Percentiles rank a stretch among this genome's conserved stretches.
Conservation (phyloP, 306 rosid species). For the Neltuma alba region DNA sequence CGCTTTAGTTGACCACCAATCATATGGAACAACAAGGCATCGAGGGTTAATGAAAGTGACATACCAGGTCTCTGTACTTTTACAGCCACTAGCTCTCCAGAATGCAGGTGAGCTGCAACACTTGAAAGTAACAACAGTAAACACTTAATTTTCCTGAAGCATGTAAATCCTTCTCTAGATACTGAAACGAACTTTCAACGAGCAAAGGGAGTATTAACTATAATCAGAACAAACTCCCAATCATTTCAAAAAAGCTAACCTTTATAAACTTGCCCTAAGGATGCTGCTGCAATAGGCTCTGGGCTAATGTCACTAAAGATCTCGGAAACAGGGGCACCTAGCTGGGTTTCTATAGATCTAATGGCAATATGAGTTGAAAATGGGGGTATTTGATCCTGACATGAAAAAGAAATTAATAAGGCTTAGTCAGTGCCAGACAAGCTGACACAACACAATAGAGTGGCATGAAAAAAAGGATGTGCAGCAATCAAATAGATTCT, state of each 20-base stretch:
- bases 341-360: constrained; percentile 75
- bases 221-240: constrained; percentile 10
- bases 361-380: constrained; percentile 79
- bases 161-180: constrained; percentile 28
- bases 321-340: constrained; percentile 69
- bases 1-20: constrained; percentile 92
- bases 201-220: constrained; percentile 17
- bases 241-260: constrained; percentile 50
- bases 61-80: constrained; percentile 99
- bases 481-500: constrained; percentile 34
- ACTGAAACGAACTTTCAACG: constrained; percentile 20
- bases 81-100: constrained; percentile 97
- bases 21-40: constrained; percentile 94
- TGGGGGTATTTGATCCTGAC: constrained; percentile 96
- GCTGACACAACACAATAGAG: constrained; percentile 15
- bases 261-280: constrained; percentile 95
- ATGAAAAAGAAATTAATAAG: constrained; percentile 21
- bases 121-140: constrained; percentile 76
- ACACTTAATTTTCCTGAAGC: constrained; percentile 52
- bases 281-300: constrained; percentile 91
- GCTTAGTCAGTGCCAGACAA: constrained; percentile 21
- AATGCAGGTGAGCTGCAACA: constrained; percentile 95
- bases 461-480: constrained; percentile 23
- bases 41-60: constrained; percentile 90
- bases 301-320: constrained; percentile 79